These are phyloP conservation scores for Neoscytalidium dimidiatum DNA, from an alignment of 2,329 filamentous ascomycete genomes.

Conservation along the genomic window DNA sequence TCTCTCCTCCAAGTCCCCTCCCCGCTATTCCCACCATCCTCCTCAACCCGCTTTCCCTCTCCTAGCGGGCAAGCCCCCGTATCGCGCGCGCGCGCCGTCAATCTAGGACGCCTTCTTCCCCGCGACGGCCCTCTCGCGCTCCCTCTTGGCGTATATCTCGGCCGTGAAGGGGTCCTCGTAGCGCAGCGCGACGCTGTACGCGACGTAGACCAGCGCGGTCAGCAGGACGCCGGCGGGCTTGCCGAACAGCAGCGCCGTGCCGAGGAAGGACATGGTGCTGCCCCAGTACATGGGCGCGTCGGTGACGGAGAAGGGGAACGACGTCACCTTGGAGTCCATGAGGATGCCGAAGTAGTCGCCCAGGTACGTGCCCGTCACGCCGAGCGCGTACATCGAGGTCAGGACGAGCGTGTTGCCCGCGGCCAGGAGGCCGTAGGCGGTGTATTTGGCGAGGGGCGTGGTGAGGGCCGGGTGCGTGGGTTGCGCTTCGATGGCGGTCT, in stretches of 20 bases:
- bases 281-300: conserved; percentile 96
- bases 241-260: conserved; percentile 78
- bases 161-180: conserved; percentile 96
- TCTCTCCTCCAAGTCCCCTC: too few relatives aligned
- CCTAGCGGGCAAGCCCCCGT: not conserved
- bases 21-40: not conserved
- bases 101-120: conserved; percentile 35
- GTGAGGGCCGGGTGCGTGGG: conserved; percentile 75
- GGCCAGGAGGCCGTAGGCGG: conserved; percentile 71
- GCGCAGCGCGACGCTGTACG: conserved; percentile 78
- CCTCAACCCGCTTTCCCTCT: too few relatives aligned
- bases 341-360: conserved; percentile 99
- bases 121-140: conserved; percentile 48
- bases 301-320: conserved; percentile 93
- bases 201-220: conserved; percentile 71
- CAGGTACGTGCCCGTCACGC: conserved; percentile 92
- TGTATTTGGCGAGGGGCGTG: conserved; percentile 58
- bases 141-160: conserved; percentile 87
- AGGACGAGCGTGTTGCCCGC: conserved; percentile 82
- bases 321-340: conserved; percentile 91
- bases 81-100: too few relatives aligned
- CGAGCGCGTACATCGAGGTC: conserved; percentile 86
- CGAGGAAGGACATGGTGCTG: conserved; percentile 88
- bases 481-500: conserved; percentile 74
- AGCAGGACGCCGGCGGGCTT: conserved; percentile 84